Conservation (phyloP, 345 rosid genomes). For the Brassica napus region DNA sequence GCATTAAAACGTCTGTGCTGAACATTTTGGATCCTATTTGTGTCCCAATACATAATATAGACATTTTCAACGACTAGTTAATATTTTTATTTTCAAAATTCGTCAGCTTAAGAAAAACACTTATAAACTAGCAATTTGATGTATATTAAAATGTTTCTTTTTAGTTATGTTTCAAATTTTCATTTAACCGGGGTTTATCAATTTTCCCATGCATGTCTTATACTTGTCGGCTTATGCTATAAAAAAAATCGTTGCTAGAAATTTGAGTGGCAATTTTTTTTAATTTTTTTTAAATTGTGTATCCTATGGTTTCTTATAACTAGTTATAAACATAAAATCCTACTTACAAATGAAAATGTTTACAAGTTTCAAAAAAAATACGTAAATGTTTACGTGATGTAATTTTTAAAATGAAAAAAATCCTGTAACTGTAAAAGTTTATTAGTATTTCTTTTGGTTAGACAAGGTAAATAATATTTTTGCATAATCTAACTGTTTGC, state of each 20-base stretch:
- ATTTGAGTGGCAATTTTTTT: not conserved
- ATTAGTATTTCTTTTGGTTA: conserved; percentile 14
- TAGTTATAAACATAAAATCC: not conserved
- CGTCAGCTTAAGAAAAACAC: not conserved
- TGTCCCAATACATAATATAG: not conserved
- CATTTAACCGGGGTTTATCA: conserved; percentile 6
- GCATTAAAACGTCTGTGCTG: conserved; percentile 15
- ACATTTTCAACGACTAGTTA: not conserved
- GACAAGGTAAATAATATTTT: conserved; percentile 6
- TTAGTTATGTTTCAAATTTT: not conserved
- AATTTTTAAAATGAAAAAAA: not conserved
- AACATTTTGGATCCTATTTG: conserved; percentile 24
- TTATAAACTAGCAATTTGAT: conserved; percentile 1
- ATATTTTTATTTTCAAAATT: not conserved
- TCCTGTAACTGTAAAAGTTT: not conserved
- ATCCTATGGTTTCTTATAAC: not conserved
- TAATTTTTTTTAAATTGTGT: not conserved
- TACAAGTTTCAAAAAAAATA: too few relatives aligned
- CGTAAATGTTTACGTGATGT: not conserved
- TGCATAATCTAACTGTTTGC: conserved; percentile 8
- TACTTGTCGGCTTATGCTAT: not conserved
- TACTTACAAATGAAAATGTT: not conserved
- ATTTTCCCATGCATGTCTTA: not conserved
- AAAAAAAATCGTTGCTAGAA: not conserved
- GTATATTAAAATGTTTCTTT: not conserved